These are phyloP conservation scores for Dujonia santamariae DNA, from an alignment of 1,139 yeast species.

Conservation along the genomic window DNA sequence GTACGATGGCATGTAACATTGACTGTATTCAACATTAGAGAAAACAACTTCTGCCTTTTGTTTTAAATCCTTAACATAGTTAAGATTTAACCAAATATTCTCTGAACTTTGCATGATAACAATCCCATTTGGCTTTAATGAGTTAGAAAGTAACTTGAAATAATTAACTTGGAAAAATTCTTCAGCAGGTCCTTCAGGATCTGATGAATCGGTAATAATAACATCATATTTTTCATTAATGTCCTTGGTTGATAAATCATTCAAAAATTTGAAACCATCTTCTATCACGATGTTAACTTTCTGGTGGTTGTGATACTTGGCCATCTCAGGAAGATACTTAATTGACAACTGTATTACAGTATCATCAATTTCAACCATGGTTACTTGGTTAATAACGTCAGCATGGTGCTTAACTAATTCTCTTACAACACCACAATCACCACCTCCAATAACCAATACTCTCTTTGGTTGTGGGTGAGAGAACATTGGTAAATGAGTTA, in stretches of 20 bases:
- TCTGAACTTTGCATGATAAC: slow-evolving; percentile 92
- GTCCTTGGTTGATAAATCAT: slow-evolving; percentile 33
- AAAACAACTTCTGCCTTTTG: slow-evolving; percentile 68
- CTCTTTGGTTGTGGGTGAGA: slow-evolving; percentile 70
- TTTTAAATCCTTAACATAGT: slow-evolving; percentile 59
- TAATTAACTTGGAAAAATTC: slow-evolving; percentile 84
- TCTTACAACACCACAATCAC: slow-evolving; percentile 90
- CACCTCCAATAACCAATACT: slow-evolving; percentile 89
- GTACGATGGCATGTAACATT: slow-evolving; percentile 90
- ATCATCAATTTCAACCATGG: slow-evolving; percentile 89
- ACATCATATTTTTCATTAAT: slow-evolving; percentile 59
- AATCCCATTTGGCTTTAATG: slow-evolving; percentile 70
- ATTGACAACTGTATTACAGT: slow-evolving; percentile 75
- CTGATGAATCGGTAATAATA: slow-evolving; percentile 92
- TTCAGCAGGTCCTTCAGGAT: slow-evolving; percentile 98
- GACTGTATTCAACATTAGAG: slow-evolving; percentile 72
- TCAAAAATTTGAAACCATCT: slow-evolving; percentile 85
- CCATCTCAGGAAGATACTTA: slow-evolving; percentile 78
- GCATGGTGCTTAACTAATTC: slow-evolving; percentile 73
- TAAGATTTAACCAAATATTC: slow-evolving; percentile 84
- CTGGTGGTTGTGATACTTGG: slow-evolving; percentile 67
- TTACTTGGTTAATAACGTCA: slow-evolving; percentile 60
- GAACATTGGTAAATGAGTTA: slow-evolving; percentile 75
- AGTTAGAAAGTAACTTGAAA: slow-evolving; percentile 66
- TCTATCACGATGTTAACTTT: slow-evolving; percentile 72